Conservation (phyloP, 2,329 filamentous ascomycete genomes). For the Colletotrichum viniferum region DNA sequence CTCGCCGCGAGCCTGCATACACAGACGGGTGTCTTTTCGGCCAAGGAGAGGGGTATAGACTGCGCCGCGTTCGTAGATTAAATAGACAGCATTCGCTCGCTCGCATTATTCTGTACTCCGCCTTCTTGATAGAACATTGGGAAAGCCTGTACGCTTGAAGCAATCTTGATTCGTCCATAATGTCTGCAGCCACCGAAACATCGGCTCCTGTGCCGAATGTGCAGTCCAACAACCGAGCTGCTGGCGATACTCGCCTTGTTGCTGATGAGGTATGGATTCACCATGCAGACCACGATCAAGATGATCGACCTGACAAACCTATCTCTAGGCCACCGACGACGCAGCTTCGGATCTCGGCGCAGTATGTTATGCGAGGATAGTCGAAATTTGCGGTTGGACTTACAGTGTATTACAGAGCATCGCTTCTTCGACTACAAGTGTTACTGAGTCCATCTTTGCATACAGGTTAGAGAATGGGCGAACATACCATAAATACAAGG, state of each 20-base stretch:
- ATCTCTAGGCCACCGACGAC: neutral
- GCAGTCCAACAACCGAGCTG: neutral
- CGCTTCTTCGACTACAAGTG: neutral
- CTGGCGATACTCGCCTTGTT: neutral
- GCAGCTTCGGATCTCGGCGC: neutral
- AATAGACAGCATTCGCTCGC: neutral
- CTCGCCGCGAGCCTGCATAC: neutral
- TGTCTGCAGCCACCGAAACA: neutral
- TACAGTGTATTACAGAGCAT: neutral
- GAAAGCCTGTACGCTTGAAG: neutral
- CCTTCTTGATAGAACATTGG: neutral
- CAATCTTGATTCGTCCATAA: neutral
- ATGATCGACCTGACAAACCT: neutral
- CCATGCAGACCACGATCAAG: neutral
- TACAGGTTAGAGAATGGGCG: neutral
- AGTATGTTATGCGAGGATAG: neutral
- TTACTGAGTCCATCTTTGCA: neutral
- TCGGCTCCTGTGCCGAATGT: neutral
- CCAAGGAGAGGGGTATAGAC: neutral
- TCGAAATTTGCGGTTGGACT: neutral
- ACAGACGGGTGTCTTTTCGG: neutral
- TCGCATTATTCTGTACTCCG: neutral
- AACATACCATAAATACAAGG: neutral
- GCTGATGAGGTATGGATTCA: neutral
- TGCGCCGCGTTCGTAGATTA: neutral